Base-by-base conservation (phyloP, 345 rosid genomes). In the Physaria fendleri region DNA sequence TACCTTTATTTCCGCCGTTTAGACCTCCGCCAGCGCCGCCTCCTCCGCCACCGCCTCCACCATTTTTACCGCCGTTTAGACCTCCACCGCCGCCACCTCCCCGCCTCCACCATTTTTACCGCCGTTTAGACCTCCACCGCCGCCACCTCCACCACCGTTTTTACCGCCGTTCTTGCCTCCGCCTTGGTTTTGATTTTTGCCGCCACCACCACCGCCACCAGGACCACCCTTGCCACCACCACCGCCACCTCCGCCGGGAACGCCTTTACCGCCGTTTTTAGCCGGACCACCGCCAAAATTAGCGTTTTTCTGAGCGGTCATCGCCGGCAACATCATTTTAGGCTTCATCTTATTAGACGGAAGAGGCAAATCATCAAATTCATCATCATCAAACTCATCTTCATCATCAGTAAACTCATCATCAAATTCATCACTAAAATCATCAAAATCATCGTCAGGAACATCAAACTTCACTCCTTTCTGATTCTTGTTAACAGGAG, bases 391-490 rank as follows among this genome's bases (percentile, higher is more conserved):
- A 17, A 48, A 58, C 5, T 72, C 81, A 16, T 55, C 61, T 11
- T 77, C 81, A 0, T 72, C 68, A 40, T 79, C 81, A 45, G 23
- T 68, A 38, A 71, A 80, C 6, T 71, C 76, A 4, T 78, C 81
- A 16, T 75, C 77, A 0, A 15, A 64, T 1, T 78, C 81, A 11
- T 79, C 64, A 6, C 74, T 78, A 3, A 40, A 56, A 3, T 79
- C 84, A 3, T 78, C 92, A 7, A 44, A 61, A 0, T 82, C 85
- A 4, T 82, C 90, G 4, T 80, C 88, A 30, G 77, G 71, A 12
- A 28, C 23, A 5, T 12, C 51, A 29, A 88, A 76, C 75, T 78
- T 84, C 0, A 72, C 84, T 14, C 66, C 70, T 58, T 81, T 85
- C 60, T 78, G 85, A 38, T 65, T 45, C 48, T 59, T 66, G 69